Conservation (phyloP, 177 flowering plant genomes). For the Vitis hybrid region DNA sequence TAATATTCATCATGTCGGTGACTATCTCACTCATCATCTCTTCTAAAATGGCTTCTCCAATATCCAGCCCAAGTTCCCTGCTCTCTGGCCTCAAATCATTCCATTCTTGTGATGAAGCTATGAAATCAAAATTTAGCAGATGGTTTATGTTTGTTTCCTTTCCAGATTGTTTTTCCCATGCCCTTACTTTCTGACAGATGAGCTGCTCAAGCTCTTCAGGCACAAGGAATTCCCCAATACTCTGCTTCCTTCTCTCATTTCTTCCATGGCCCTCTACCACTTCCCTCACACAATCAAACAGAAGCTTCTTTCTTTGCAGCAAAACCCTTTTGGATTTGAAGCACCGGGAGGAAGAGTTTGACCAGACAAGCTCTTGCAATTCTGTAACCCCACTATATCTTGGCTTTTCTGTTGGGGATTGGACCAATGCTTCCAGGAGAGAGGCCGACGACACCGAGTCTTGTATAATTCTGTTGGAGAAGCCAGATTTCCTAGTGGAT, state of each 20-base stretch:
- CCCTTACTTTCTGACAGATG: slow-evolving; percentile 30
- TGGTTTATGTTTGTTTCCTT: slow-evolving; percentile 27
- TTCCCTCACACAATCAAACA: slow-evolving; percentile 65
- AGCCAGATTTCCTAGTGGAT: slow-evolving; percentile 14
- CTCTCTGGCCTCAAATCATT: slow-evolving; percentile 15
- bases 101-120: slow-evolving; percentile 35
- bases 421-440: slow-evolving; percentile 28
- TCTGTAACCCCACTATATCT: slow-evolving; percentile 9
- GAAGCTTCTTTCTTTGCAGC: slow-evolving; percentile 46
- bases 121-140: slow-evolving; percentile 27
- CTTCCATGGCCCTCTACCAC: slow-evolving; percentile 20
- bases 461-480: slow-evolving; percentile 20
- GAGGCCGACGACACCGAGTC: slow-evolving; percentile 42
- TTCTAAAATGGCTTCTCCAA: slow-evolving; percentile 46
- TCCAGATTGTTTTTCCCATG: slow-evolving; percentile 38
- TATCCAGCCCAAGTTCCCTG: slow-evolving; percentile 27
- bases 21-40: slow-evolving; percentile 37
- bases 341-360: slow-evolving; percentile 23
- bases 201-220: slow-evolving; percentile 46
- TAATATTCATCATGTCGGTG: slow-evolving; percentile 16
- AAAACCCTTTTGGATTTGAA: slow-evolving; percentile 33
- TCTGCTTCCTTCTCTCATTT: slow-evolving; percentile 5
- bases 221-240: slow-evolving; percentile 19
- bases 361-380: slow-evolving; percentile 12
- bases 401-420: slow-evolving; percentile 24